Evolutionary conservation across 192 early-diverging fungal genomes (phyloP).

Genomic region (Globomyces pollinis-pini): DNA sequence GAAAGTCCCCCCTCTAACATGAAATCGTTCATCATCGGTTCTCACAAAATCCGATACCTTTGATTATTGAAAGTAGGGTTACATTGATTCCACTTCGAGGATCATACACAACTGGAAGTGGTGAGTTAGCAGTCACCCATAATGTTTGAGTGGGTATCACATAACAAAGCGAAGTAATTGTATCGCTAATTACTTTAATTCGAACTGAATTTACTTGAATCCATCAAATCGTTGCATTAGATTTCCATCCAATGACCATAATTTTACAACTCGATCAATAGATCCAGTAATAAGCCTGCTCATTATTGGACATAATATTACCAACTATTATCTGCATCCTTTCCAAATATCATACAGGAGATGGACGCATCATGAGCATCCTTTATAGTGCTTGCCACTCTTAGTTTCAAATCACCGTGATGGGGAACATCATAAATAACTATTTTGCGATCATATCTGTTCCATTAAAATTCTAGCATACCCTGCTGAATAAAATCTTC

Average conservation of each 20-base stretch:
- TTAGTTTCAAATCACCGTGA: conserved; percentile 46
- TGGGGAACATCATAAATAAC: conserved; percentile 53
- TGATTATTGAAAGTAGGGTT: conserved; percentile 3
- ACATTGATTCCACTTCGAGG: conserved; percentile 53
- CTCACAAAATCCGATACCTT: conserved; percentile 53
- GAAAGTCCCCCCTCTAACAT: conserved; percentile 18
- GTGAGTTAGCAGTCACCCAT: conserved; percentile 49
- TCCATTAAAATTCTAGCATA: conserved; percentile 13
- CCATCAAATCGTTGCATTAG: conserved; percentile 51
- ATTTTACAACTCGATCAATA: conserved; percentile 50
- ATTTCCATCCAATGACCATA: conserved; percentile 59
- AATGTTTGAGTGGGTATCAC: conserved; percentile 50
- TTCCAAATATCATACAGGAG: conserved; percentile 56
- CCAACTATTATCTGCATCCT: conserved; percentile 57
- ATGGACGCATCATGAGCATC: conserved; percentile 57
- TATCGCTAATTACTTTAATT: too few species aligned
- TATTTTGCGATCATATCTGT: conserved; percentile 52
- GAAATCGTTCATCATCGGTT: conserved; percentile 29
- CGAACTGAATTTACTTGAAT: too few species aligned
- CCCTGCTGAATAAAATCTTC: conserved; percentile 54
- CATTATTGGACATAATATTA: not conserved
- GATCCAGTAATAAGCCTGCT: conserved; percentile 53
- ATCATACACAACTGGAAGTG: conserved; percentile 43
- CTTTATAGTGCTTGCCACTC: conserved; percentile 25
- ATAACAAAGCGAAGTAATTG: conserved; percentile 47